A percentile compares a stretch with the other conserved stretches of the same genome.
phyloP scores from a whole-genome alignment of 2,329 filamentous ascomycete genomes.

The Aspergillus neoniger region DNA sequence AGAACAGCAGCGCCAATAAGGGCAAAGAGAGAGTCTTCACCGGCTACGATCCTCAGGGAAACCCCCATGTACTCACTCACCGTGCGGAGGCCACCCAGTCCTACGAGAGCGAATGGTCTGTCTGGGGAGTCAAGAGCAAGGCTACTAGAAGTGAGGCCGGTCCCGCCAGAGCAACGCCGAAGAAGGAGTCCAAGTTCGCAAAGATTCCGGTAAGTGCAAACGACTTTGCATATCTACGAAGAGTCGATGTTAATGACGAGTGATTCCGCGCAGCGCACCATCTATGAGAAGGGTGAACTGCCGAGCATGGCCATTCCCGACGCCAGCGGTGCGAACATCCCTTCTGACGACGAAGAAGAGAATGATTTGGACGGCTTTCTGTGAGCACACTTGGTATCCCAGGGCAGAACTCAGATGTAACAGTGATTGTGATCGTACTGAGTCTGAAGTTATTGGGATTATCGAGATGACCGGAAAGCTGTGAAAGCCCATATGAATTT shows the following conservation, averaged over 20 bases:
- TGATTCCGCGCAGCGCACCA: constrained; percentile 17
- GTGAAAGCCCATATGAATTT: no score
- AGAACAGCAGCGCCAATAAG: constrained; percentile 5
- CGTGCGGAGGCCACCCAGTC: not conserved
- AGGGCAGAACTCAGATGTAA: not conserved
- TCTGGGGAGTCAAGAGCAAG: constrained; percentile 16
- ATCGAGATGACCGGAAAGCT: no score
- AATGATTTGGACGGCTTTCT: constrained; percentile 25
- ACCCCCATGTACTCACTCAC: constrained; percentile 20
- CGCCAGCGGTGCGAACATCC: constrained; percentile 13
- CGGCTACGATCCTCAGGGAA: constrained; percentile 24
- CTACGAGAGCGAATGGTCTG: constrained; percentile 19
- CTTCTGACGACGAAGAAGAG: constrained; percentile 27
- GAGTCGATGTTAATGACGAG: constrained; percentile 7
- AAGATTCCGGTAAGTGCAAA: constrained; percentile 22
- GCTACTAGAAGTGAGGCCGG: not conserved
- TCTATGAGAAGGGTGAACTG: constrained; percentile 22
- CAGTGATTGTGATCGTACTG: not conserved
- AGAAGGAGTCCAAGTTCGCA: constrained; percentile 25
- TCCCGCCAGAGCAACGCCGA: not conserved
- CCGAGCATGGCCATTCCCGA: constrained; percentile 24
- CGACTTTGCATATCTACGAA: not conserved
- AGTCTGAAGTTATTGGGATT: not conserved
- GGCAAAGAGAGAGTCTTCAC: constrained; percentile 18
- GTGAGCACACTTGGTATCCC: not conserved